These are phyloP conservation scores for Penicillium egyptiacum DNA, from an alignment of 495 filamentous ascomycete genomes.

Conservation along the genomic window DNA sequence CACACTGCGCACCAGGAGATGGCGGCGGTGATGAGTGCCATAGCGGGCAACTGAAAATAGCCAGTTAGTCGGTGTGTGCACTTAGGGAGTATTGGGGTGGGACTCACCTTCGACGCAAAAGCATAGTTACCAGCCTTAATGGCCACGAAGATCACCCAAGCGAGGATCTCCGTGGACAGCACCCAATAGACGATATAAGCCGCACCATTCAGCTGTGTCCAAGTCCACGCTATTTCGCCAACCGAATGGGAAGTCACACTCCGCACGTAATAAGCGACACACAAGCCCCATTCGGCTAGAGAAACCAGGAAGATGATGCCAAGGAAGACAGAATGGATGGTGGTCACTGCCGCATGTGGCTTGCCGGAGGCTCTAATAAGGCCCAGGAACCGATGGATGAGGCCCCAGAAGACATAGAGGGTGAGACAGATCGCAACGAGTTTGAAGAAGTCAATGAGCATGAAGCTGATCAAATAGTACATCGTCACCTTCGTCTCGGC, in stretches of 20 bases:
- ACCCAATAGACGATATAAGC: constrained; percentile 20
- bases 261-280: constrained; percentile 13
- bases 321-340: constrained; percentile 25
- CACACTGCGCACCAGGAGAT: constrained; percentile 26
- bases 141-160: constrained; percentile 21
- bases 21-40: constrained; percentile 15
- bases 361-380: constrained; percentile 22
- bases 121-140: constrained; percentile 24
- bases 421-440: constrained; percentile 13
- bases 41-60: constrained; percentile 14
- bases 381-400: constrained; percentile 23
- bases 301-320: constrained; percentile 16
- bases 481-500: constrained; percentile 19
- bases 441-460: constrained; percentile 27
- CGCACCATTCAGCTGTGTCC: constrained; percentile 5
- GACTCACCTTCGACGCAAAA: constrained; percentile 25
- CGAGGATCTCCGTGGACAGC: constrained; percentile 25
- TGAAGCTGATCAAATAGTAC: constrained; percentile 24
- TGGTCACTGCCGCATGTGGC: constrained; percentile 15
- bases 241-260: neutral
- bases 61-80: neutral
- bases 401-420: constrained; percentile 25
- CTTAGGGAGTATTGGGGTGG: too few species aligned
- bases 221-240: neutral
- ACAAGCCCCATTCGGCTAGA: constrained; percentile 20